Conservation (phyloP, 352 stramenopile genomes). For the Globisporangium heterothallicum region DNA sequence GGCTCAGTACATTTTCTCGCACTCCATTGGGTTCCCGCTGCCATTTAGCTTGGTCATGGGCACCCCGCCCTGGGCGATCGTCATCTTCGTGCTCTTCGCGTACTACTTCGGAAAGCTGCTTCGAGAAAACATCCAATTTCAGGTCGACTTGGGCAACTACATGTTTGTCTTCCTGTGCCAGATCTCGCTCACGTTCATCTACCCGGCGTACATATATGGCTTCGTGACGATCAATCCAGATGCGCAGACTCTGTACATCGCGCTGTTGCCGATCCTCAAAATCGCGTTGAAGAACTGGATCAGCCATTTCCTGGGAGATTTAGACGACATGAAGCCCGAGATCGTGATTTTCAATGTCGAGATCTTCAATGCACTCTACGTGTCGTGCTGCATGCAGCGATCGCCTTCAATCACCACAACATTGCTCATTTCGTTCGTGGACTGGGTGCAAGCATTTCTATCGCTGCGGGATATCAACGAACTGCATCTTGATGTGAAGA, state of each 20-base stretch:
- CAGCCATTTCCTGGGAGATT: not conserved
- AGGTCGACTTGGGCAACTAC: not conserved
- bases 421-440: constrained; percentile 22
- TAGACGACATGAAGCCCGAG: not conserved
- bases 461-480: constrained; percentile 25
- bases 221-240: constrained; percentile 14
- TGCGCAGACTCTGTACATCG: constrained; percentile 12
- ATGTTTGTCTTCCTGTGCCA: constrained; percentile 5
- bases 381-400: not conserved
- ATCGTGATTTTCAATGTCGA: constrained; percentile 2
- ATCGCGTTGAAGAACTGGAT: constrained; percentile 6
- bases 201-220: constrained; percentile 23
- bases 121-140: constrained; percentile 10
- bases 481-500: not conserved
- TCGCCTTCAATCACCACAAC: not conserved
- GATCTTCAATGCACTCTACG: constrained; percentile 6
- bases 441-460: constrained; percentile 25
- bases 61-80: not conserved
- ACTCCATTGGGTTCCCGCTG: constrained; percentile 24
- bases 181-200: constrained; percentile 17
- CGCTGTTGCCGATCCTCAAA: constrained; percentile 24
- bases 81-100: constrained; percentile 8
- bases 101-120: constrained; percentile 5
- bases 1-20: not conserved
- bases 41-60: constrained; percentile 24